phyloP scores from a whole-genome alignment of 192 early-diverging fungal species.

The Paraglomus occultum region DNA sequence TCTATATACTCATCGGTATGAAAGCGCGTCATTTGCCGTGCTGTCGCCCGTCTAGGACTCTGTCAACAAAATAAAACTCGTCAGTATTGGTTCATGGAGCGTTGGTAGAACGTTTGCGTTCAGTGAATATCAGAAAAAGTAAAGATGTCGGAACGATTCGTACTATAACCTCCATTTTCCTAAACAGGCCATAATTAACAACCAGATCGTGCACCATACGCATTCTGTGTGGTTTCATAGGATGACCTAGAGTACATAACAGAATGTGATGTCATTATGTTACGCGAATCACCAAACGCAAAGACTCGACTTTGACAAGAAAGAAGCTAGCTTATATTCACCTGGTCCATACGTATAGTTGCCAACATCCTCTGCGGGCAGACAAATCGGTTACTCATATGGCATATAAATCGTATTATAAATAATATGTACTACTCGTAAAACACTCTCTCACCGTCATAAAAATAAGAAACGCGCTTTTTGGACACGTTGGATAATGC shows the following conservation, averaged over 20 bases:
- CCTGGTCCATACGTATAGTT: constrained; percentile 87
- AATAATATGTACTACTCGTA: background rate
- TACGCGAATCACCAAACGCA: background rate
- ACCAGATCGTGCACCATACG: constrained; percentile 93
- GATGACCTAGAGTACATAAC: constrained; percentile 59
- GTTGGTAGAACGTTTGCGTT: background rate
- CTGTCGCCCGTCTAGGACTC: constrained; percentile 70
- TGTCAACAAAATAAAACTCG: constrained; percentile 22
- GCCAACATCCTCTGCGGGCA: constrained; percentile 55
- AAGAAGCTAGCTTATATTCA: constrained; percentile 20
- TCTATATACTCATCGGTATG: constrained; percentile 93
- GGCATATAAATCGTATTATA: background rate
- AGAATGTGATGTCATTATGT: background rate
- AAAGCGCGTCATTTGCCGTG: constrained; percentile 87
- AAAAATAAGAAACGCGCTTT: constrained; percentile 64
- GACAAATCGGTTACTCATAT: background rate
- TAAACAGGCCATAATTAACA: constrained; percentile 88
- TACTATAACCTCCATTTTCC: constrained; percentile 84
- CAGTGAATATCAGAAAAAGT: background rate
- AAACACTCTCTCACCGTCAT: constrained; percentile 50
- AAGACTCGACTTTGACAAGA: background rate
- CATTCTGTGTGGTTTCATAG: constrained; percentile 96
- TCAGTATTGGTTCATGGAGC: background rate
- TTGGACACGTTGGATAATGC: constrained; percentile 27
- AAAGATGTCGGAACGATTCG: constrained; percentile 27